These are phyloP conservation scores for Colletotrichum kahawae DNA, from an alignment of 2,329 filamentous ascomycete species.

Conservation along the genomic window DNA sequence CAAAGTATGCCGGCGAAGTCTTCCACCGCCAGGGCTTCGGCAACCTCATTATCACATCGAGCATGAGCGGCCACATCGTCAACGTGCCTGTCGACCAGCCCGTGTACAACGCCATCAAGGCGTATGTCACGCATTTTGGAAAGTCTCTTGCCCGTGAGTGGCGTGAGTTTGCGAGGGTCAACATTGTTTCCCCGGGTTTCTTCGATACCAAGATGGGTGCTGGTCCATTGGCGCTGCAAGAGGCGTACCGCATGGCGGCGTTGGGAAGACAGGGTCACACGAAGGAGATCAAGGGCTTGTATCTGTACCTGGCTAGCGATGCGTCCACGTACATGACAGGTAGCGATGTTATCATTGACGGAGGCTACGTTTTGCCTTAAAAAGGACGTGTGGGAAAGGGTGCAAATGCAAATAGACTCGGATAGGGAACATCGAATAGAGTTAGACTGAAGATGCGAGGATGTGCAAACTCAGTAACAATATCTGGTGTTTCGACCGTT, in stretches of 20 bases:
- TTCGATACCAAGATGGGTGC: slow-evolving; percentile 62
- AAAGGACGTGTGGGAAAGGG: background rate
- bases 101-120: slow-evolving; percentile 60
- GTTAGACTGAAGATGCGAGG: accelerated
- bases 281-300: slow-evolving; percentile 68
- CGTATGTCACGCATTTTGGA: slow-evolving; percentile 59
- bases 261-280: slow-evolving; percentile 64
- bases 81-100: slow-evolving; percentile 51
- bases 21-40: slow-evolving; percentile 49
- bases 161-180: slow-evolving; percentile 62
- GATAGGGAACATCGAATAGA: background rate
- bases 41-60: slow-evolving; percentile 57
- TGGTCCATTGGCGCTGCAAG: slow-evolving; percentile 44
- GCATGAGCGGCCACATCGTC: slow-evolving; percentile 55
- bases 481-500: background rate
- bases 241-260: slow-evolving; percentile 54
- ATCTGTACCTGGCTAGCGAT: slow-evolving; percentile 57
- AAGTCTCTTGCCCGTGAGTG: slow-evolving; percentile 61
- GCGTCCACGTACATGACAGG: slow-evolving; percentile 57
- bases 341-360: slow-evolving; percentile 52
- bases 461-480: accelerated
- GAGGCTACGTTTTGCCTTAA: slow-evolving; percentile 31
- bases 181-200: slow-evolving; percentile 58
- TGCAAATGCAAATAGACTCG: background rate
- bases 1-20: slow-evolving; percentile 47